phyloP scores from a whole-genome alignment of 768 basidiomycete species.

The Pseudohyphozyma bogoriensis region DNA sequence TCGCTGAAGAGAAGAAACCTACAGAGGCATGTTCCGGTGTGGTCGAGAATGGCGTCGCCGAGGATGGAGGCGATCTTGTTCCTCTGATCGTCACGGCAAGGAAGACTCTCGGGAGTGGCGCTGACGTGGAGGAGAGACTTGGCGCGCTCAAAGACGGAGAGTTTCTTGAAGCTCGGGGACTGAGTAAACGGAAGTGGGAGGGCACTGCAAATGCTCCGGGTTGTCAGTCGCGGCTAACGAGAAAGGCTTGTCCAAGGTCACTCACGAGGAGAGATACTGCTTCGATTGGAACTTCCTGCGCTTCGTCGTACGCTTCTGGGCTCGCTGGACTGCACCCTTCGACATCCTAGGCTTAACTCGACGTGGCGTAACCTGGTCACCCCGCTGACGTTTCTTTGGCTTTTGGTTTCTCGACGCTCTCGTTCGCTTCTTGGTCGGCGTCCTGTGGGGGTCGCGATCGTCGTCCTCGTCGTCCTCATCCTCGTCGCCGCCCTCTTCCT shows the following conservation, averaged over 20 bases:
- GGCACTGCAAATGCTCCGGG: neutral
- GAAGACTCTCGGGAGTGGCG: constrained; percentile 75
- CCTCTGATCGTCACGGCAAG: constrained; percentile 81
- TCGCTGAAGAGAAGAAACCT: constrained; percentile 36
- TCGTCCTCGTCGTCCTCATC: neutral
- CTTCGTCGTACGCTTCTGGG: too few species aligned
- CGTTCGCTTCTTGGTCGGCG: constrained; percentile 2
- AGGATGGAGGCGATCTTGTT: constrained; percentile 61
- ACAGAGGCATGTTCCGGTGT: constrained; percentile 94
- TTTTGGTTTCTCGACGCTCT: too few species aligned
- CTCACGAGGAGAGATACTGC: too few species aligned
- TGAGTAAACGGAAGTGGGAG: neutral
- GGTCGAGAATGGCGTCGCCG: constrained; percentile 77
- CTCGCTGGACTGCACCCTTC: too few species aligned
- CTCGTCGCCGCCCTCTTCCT: neutral
- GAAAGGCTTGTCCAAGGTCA: neutral
- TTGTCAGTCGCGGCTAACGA: neutral
- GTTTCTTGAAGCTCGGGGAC: neutral
- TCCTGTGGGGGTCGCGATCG: neutral
- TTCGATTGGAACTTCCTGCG: too few species aligned
- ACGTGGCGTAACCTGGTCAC: too few species aligned
- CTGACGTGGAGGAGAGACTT: constrained; percentile 67
- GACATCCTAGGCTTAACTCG: too few species aligned
- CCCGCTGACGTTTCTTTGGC: too few species aligned
- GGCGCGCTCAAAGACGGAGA: constrained; percentile 29